Conservation (phyloP, 768 basidiomycete species). For the Terana coerulea region DNA sequence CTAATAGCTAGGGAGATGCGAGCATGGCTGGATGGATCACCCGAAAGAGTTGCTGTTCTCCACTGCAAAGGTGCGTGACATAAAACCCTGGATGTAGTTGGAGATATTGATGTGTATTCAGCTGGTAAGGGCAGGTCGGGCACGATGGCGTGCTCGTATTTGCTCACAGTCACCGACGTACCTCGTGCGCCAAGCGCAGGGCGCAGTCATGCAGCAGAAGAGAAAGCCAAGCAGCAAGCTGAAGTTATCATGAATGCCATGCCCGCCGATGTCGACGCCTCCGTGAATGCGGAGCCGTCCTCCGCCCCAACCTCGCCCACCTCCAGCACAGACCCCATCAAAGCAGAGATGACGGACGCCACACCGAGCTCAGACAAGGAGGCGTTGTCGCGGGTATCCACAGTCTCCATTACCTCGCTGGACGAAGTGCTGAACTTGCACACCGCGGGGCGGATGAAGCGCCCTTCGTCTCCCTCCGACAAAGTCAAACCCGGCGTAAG, state of each 20-base stretch:
- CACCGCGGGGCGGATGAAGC: slow-evolving; percentile 67
- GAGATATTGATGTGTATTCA: slow-evolving; percentile 23
- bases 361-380: not conserved
- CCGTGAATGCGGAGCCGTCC: slow-evolving; percentile 11
- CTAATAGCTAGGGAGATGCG: slow-evolving; percentile 72
- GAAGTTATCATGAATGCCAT: slow-evolving; percentile 47
- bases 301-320: not conserved
- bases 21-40: slow-evolving; percentile 62
- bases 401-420: slow-evolving; percentile 24
- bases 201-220: slow-evolving; percentile 43
- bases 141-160: slow-evolving; percentile 79
- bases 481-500: slow-evolving; percentile 55
- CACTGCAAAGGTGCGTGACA: slow-evolving; percentile 76
- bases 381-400: not conserved
- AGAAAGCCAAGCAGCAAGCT: slow-evolving; percentile 44
- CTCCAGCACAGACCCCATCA: slow-evolving; percentile 16
- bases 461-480: slow-evolving; percentile 19
- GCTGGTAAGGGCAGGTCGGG: slow-evolving; percentile 86
- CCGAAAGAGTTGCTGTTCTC: slow-evolving; percentile 69
- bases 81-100: not conserved
- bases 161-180: slow-evolving; percentile 53
- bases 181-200: slow-evolving; percentile 46
- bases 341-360: slow-evolving; percentile 12
- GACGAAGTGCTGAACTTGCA: slow-evolving; percentile 64
- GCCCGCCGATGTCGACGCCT: slow-evolving; percentile 35